Evolutionary conservation across 2,329 filamentous ascomycete species (phyloP), one percentile per base, ranked within the genome.

Genomic region (Metarhizium guizhouense): DNA sequence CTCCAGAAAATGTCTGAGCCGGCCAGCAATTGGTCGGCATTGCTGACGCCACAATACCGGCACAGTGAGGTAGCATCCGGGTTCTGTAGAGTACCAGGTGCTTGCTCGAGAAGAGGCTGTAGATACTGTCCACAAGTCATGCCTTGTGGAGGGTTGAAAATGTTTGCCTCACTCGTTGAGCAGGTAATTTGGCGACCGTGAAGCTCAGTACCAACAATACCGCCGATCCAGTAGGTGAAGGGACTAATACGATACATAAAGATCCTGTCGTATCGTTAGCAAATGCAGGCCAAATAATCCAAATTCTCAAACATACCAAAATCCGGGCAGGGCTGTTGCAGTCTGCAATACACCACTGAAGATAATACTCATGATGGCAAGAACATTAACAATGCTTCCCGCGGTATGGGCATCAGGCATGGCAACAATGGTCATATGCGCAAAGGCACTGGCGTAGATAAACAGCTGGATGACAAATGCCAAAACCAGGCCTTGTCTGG

Each of bases 191-290:
- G 47, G 2, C 83, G 73, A 14, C 70, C 75, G 53, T 83, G 77
- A 2, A 91, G 73, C 65, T 86, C 80, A 0, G 85, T 87, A 1
- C 83, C 76, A 2, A 88, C 76, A 68, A 90, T 85, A 11, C 83
- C 86, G 1, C 77, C 76, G 56, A 90, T 82, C 76, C 77, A 82
- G 68, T 88, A 89, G 0, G 83, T 87, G 57, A 88, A 84, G 0
- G 84, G 85, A 0, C 79, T 83, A 11, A 83, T 74, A 30, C 82
- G 78, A 68, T 89, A 72, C 86, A 90, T 90, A 72, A 88, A 90
- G 58, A 83, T 82, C 87, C 56, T 58, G 18, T 38, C 3, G 18
- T 4, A 4, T 18, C 5, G 49, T 51, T 38, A 51, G 20, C 2
- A 45, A 38, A 18, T 13, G 25, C 20, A 49, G 7, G 25, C n/a